Conservation (phyloP, 768 basidiomycete species). For the Tylopilus vinaceipallidus region DNA sequence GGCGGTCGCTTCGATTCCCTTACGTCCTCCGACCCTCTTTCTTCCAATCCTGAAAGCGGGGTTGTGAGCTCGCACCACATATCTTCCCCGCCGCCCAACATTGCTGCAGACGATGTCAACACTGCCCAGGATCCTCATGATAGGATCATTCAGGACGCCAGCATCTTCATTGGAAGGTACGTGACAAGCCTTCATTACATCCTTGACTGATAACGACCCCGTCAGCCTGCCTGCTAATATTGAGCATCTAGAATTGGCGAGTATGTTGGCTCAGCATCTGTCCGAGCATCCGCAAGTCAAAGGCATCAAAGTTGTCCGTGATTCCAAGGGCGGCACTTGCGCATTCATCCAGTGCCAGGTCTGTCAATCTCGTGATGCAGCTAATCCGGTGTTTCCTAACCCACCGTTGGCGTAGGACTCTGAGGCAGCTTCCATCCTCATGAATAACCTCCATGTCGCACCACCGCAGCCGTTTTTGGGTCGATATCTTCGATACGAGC, state of each 20-base stretch:
- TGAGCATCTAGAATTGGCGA: conserved; percentile 59
- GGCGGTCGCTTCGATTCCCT: conserved; percentile 73
- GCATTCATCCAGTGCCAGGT: conserved; percentile 89
- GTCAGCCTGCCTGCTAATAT: conserved; percentile 67
- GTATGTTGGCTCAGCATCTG: conserved; percentile 63
- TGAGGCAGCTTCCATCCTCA: conserved; percentile 53
- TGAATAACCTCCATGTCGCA: conserved; percentile 55
- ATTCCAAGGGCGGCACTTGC: conserved; percentile 74
- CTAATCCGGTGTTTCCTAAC: neutral
- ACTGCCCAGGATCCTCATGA: conserved; percentile 37
- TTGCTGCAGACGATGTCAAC: conserved; percentile 27
- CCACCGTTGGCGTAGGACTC: conserved; percentile 44
- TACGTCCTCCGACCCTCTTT: conserved; percentile 46
- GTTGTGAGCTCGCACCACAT: conserved; percentile 4
- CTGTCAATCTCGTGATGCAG: conserved; percentile 13
- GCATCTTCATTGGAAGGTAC: conserved; percentile 84
- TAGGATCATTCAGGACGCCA: conserved; percentile 68
- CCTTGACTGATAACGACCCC: conserved; percentile 9
- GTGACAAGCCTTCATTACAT: conserved; percentile 1
- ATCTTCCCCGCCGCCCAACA: conserved; percentile 16
- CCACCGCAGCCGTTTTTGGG: conserved; percentile 67
- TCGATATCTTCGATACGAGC: conserved; percentile 71
- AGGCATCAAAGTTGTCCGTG: conserved; percentile 68
- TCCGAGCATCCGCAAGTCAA: conserved; percentile 64
- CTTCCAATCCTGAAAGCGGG: conserved; percentile 33